Base-by-base conservation (phyloP, 352 stramenopile species). In the Phytopythium ostracodes region DNA sequence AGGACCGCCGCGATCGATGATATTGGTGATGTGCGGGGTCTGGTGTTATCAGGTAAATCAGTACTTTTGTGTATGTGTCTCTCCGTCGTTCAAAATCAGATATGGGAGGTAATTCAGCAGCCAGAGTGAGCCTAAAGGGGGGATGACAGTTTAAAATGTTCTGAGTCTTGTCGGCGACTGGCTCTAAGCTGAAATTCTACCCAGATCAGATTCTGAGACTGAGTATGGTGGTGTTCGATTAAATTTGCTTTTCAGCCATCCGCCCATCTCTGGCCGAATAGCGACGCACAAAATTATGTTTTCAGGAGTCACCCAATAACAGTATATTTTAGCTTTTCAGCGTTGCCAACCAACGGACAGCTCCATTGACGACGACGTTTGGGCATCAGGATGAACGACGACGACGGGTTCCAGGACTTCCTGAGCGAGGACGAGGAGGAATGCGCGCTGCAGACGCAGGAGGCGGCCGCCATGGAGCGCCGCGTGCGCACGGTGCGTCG, bases 331-430 rank as follows among this genome's bases (percentile, higher is more conserved):
- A n/a, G 33, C 33, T 38, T 38, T 38, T 38, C 33, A 38, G 11
- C 31, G 27, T 56, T 38, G 24, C 35, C 52, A 47, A 11, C 35
- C 33, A 58, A 8, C 43, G 31, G n/a, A 57, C 29, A 38, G 33
- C 33, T 4, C 27, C 49, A 42, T 44, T 33, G 20, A 27, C 20
- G 24, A 24, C 33, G n/a, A 24, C 33, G n/a, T 8, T n/a, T 44
- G 20, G 17, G 27, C 25, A 53, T 31, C 11, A 53, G 54, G 35
- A 38, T 35, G 18, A n/a, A n/a, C n/a, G 36, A 50, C 17, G 79
- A 90, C 71, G 81, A 91, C 53, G 81, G 79, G 27, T 91, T 91
- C 54, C 68, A 71, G 60, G 79, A 91, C 62, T 79, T 82, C 52
- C 60, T 89, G 56, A 76, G 71, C 64, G 77, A 90, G 14, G 73